Evolutionary conservation across 106 monocot genomes (phyloP).

Genomic region (Acanthochlamys bracteata): DNA sequence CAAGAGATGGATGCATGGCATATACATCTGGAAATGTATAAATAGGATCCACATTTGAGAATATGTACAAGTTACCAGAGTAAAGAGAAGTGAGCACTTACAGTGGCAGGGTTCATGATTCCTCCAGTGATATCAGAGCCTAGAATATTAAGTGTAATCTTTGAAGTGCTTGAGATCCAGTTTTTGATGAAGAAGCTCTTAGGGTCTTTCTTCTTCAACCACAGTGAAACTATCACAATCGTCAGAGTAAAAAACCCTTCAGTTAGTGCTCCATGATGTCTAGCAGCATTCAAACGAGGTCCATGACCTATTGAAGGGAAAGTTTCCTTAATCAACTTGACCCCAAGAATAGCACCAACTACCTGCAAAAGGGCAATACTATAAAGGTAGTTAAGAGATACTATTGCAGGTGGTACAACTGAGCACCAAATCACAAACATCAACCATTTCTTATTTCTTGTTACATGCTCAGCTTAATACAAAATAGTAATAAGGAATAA

Average conservation of each 20-base stretch:
- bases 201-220: slow-evolving; percentile 55
- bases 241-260: slow-evolving; percentile 82
- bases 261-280: slow-evolving; percentile 76
- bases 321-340: slow-evolving; percentile 31
- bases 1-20: too few relatives aligned
- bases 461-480: too few relatives aligned
- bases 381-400: too few relatives aligned
- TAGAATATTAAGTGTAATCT: slow-evolving; percentile 65
- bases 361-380: slow-evolving; percentile 23
- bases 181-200: slow-evolving; percentile 89
- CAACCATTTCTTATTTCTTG: too few relatives aligned
- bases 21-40: slow-evolving; percentile 3
- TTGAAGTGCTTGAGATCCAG: slow-evolving; percentile 81
- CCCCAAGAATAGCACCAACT: slow-evolving; percentile 59
- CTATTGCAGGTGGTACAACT: too few relatives aligned
- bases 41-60: background rate
- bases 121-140: slow-evolving; percentile 95
- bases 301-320: slow-evolving; percentile 75
- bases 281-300: slow-evolving; percentile 59
- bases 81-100: slow-evolving; percentile 25
- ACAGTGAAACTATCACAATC: slow-evolving; percentile 55
- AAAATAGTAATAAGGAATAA: too few relatives aligned
- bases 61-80: background rate
- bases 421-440: too few relatives aligned
- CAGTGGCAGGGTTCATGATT: slow-evolving; percentile 97